Base-by-base conservation (phyloP, 129 eudicot species). In the Deinandra increscens region DNA sequence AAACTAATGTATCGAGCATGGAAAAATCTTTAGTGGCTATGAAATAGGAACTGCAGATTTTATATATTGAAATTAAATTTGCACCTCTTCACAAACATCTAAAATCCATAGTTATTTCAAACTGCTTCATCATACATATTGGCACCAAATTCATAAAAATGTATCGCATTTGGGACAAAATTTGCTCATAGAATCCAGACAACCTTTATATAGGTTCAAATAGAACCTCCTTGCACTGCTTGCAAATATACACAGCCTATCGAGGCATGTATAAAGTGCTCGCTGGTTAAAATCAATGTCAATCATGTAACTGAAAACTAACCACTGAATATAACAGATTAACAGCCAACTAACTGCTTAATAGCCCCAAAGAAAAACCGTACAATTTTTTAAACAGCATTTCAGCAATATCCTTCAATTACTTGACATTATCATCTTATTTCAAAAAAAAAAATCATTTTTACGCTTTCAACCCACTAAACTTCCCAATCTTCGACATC, bases 391-490 rank as follows among this genome's bases (percentile, higher is more conserved):
- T 12, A 45, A 18, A 61, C 60, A 60, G 7, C 38, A 46, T 0
- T 13, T 61, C 38, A 19, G 8, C 22, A 42, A 34, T 13, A 46
- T 45, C 3, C 58, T 17, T 38, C 66, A 41, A 41, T 5, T 9
- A 23, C 7, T 10, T 36, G n/a, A 38, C 33, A 38, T 23, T 53
- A 64, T 64, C 34, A 64, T 19, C 60, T 38, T 7, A 19, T n/a
- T n/a, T 18, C 9, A 14, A 66, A 66, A 42, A 2, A 11, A 13
- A 67, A 42, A 31, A 0, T 14, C 20, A 31, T 12, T 14, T 33
- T 66, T 7, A 44, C 17, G 36, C 7, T 75, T 46, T 66, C 68
- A 34, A 46, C 50, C 9, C 17, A 55, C 3, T 17, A 75, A 44
- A 43, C 37, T 10, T 42, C 36, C 20, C 44, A 53, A 65, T 65